Evolutionary conservation across 1,139 yeast species (phyloP).

Genomic region (Candida sp.): DNA sequence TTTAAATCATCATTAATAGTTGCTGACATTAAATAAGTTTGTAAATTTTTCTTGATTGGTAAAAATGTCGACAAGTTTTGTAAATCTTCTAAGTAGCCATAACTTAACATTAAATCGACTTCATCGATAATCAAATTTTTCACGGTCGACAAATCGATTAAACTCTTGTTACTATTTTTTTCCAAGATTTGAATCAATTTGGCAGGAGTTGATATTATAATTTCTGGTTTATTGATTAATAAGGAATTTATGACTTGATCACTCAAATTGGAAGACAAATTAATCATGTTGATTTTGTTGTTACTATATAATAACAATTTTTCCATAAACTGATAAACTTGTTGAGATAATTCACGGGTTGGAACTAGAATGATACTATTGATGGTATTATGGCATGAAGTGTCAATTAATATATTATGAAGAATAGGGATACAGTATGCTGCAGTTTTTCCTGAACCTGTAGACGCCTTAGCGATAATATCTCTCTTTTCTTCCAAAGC

Average conservation of each 20-base stretch:
- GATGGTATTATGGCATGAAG: constrained; percentile 21
- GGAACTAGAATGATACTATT: constrained; percentile 74
- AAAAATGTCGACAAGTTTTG: constrained; percentile 57
- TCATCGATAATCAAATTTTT: constrained; percentile 87
- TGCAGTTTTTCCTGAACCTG: constrained; percentile 90
- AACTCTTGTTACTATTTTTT: constrained; percentile 34
- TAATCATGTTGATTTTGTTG: constrained; percentile 61
- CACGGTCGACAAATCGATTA: constrained; percentile 51
- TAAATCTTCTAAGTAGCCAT: constrained; percentile 89
- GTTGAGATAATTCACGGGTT: constrained; percentile 81
- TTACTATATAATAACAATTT: constrained; percentile 71
- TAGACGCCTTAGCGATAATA: constrained; percentile 82
- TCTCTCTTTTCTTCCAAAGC: constrained; percentile 87
- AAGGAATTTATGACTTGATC: constrained; percentile 73
- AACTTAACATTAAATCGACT: constrained; percentile 87
- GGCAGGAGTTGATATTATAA: constrained; percentile 86
- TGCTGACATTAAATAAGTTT: constrained; percentile 95
- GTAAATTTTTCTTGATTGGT: constrained; percentile 73
- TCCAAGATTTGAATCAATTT: constrained; percentile 63
- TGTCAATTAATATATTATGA: constrained; percentile 54
- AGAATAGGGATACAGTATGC: constrained; percentile 81
- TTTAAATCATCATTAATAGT: constrained; percentile 87
- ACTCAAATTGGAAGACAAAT: constrained; percentile 69
- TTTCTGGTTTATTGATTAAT: constrained; percentile 71
- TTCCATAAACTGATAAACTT: constrained; percentile 70